Base-by-base conservation (phyloP, 352 stramenopile species). In the Chrysophaeum taylorii region DNA sequence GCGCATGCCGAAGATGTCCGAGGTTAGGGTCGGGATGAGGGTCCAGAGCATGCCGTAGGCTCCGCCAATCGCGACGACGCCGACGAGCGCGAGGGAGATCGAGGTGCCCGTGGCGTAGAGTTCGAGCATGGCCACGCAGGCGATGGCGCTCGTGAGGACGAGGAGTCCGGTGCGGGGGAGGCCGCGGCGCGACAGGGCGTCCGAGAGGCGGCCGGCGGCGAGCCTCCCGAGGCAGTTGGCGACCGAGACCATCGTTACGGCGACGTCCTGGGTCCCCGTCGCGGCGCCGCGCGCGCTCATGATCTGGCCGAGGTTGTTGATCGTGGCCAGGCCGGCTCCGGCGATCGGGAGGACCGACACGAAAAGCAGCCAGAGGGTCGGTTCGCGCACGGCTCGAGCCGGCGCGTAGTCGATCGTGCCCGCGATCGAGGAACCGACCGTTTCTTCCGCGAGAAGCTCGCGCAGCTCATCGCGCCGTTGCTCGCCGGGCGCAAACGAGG, bases 291-390 rank as follows among this genome's bases (percentile, higher is more conserved):
- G 57, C 2, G 57, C 57, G 14, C 33, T 27, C 1, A 66, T 23
- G 36, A 66, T 42, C 15, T 42, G 57, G 14, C 33, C 57, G 57
- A 66, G 57, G 57, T 66, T 66, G 35, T 66, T 66, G 57, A 66
- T 66, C 16, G 27, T 33, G 18, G 45, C 7, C 2, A 66, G n/a
- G 5, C 57, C 57, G 33, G 31, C 31, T 18, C 57, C 57, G 2
- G 33, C 18, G 57, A 9, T 36, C 33, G 57, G 57, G 2, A 66
- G 27, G 35, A 45, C 27, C 12, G 57, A 9, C 18, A 9, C 1
- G 2, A 66, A 2, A 12, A 48, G 2, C 12, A 66, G 35, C 57
- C 57, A 66, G 21, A 33, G 27, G 2, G 4, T 25, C 1, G 33
- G 57, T 18, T 2, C 9, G 2, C 27, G 2, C 36, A 43, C 12